These are phyloP conservation scores for Calocybe indica DNA, from an alignment of 768 basidiomycete genomes.

Conservation along the genomic window DNA sequence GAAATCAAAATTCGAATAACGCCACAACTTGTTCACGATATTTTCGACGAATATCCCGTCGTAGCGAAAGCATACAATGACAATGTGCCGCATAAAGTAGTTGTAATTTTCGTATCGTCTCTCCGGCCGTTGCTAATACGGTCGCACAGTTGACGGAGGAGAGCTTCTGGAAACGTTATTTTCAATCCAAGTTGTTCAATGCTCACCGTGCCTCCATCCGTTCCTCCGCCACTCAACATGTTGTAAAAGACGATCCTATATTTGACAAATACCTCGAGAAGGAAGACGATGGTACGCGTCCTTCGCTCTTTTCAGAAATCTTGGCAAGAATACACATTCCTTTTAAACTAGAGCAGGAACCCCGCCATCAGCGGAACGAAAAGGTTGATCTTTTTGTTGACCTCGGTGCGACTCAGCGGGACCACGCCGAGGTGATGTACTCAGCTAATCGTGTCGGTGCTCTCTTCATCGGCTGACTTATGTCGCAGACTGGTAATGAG, in stretches of 20 bases:
- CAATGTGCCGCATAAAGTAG: conserved; percentile 84
- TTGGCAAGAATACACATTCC: conserved; percentile 1
- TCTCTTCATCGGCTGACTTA: not conserved
- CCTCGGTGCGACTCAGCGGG: conserved; percentile 82
- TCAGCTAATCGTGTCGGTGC: not conserved
- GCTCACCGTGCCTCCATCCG: conserved; percentile 91
- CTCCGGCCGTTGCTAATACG: conserved; percentile 1
- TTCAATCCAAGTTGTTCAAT: conserved; percentile 93
- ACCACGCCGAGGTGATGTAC: conserved; percentile 73
- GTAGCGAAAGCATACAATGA: conserved; percentile 89
- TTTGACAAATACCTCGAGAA: conserved; percentile 96
- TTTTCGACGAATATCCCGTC: conserved; percentile 97
- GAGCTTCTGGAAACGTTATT: conserved; percentile 96
- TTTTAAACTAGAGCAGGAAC: conserved; percentile 58
- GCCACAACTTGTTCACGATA: conserved; percentile 88
- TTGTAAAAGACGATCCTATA: conserved; percentile 86
- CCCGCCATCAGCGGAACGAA: conserved; percentile 60
- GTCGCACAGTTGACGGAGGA: conserved; percentile 70
- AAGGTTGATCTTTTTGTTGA: conserved; percentile 76
- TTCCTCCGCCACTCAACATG: conserved; percentile 76
- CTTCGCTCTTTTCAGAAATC: not conserved
- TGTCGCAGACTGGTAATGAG: conserved; percentile 76
- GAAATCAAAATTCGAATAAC: conserved; percentile 89
- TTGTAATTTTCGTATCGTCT: conserved; percentile 9
- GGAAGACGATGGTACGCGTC: conserved; percentile 80